phyloP scores from a whole-genome alignment of 2,329 filamentous ascomycete genomes.

The Arthrobotrys musiformis region DNA sequence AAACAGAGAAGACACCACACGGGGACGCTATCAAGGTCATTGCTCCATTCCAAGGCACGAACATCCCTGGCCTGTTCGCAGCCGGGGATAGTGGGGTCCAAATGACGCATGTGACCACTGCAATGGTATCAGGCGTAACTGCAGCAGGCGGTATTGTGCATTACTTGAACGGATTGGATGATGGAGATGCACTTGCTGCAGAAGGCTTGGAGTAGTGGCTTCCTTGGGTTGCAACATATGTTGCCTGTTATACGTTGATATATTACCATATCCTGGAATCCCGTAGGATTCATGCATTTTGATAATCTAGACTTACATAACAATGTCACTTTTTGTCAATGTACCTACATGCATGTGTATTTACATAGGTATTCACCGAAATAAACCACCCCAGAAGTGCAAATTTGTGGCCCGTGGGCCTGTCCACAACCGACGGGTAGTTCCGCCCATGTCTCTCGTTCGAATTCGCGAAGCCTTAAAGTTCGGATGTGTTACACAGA shows the following conservation, averaged over 20 bases:
- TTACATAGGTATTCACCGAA: background rate
- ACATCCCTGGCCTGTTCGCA: conserved; percentile 67
- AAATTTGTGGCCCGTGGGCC: background rate
- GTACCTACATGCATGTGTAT: background rate
- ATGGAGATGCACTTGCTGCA: conserved; percentile 12
- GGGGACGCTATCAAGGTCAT: conserved; percentile 65
- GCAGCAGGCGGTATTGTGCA: conserved; percentile 17
- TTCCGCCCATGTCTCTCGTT: background rate
- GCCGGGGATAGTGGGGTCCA: conserved; percentile 66
- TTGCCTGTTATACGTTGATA: background rate
- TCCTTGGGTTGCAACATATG: background rate
- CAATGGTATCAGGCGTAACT: conserved; percentile 45
- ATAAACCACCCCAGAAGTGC: background rate
- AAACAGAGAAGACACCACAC: conserved; percentile 60
- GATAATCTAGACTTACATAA: background rate
- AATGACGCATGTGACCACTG: conserved; percentile 59
- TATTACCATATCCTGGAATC: too few species aligned
- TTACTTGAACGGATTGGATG: conserved; percentile 19
- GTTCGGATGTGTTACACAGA: background rate
- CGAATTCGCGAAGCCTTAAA: background rate
- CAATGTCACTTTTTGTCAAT: background rate
- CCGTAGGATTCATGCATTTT: background rate
- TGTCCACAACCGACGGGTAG: background rate
- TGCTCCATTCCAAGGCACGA: conserved; percentile 67
- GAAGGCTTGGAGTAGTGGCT: background rate